Percentiles rank a stretch among this genome's conserved stretches.
Conservation (phyloP, 2,329 filamentous ascomycete species). For the Zymoseptoria crescenta region DNA sequence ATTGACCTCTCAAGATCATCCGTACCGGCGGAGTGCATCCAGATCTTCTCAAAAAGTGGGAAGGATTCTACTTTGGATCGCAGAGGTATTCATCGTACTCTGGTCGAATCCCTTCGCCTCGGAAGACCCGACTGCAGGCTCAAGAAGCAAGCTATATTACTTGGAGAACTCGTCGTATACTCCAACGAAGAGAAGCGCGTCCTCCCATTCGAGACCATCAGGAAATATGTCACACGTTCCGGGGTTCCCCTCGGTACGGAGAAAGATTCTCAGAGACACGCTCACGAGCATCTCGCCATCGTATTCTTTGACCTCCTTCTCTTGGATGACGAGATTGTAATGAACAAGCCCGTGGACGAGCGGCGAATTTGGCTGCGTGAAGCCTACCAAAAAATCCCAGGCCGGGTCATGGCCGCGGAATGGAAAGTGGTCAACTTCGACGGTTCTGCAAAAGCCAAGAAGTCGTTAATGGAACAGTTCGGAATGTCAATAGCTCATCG, state of each 20-base stretch:
- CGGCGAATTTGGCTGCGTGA: constrained; percentile 53
- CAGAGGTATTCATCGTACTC: constrained; percentile 51
- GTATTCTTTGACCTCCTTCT: constrained; percentile 55
- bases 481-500: constrained; percentile 56
- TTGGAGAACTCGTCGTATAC: constrained; percentile 77
- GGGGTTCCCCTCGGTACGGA: constrained; percentile 61
- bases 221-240: constrained; percentile 69
- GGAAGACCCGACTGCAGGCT: constrained; percentile 52
- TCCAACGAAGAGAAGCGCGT: constrained; percentile 58
- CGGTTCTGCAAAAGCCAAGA: constrained; percentile 39
- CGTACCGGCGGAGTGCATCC: constrained; percentile 45
- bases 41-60: constrained; percentile 87
- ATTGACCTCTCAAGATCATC: constrained; percentile 54
- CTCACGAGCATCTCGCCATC: constrained; percentile 52
- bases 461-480: constrained; percentile 56
- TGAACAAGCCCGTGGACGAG: constrained; percentile 50
- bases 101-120: constrained; percentile 58
- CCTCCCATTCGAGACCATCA: constrained; percentile 71
- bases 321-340: constrained; percentile 46
- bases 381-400: constrained; percentile 48
- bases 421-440: constrained; percentile 62
- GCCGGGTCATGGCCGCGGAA: constrained; percentile 59
- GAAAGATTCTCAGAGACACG: constrained; percentile 55
- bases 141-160: constrained; percentile 62
- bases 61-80: constrained; percentile 78